phyloP scores from a whole-genome alignment of 495 filamentous ascomycete species.

The Evernia prunastri region DNA sequence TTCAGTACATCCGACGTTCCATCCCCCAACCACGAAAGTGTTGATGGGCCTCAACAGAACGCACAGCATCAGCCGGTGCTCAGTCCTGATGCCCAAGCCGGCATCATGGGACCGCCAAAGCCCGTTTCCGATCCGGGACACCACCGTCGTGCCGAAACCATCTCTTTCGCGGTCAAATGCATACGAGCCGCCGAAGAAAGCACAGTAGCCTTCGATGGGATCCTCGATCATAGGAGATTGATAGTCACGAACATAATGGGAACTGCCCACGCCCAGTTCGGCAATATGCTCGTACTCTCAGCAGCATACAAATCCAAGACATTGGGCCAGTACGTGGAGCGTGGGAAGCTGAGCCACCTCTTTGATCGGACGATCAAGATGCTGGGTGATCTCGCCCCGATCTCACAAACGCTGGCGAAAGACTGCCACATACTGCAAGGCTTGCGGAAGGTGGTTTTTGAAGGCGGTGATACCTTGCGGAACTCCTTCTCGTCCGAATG shows the following conservation, averaged over 20 bases:
- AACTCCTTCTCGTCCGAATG: conserved; percentile 17
- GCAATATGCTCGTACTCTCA: conserved; percentile 83
- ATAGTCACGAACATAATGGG: conserved; percentile 93
- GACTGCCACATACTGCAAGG: conserved; percentile 58
- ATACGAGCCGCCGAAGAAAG: conserved; percentile 74
- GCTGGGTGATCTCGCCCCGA: conserved; percentile 52
- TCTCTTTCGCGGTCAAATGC: conserved; percentile 45
- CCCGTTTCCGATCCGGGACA: conserved; percentile 16
- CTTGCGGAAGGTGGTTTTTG: conserved; percentile 26
- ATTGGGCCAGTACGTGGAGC: conserved; percentile 46
- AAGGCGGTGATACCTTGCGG: conserved; percentile 6
- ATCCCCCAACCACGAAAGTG: conserved; percentile 14
- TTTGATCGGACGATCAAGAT: conserved; percentile 63
- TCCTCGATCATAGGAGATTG: conserved; percentile 50
- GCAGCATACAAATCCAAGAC: conserved; percentile 61
- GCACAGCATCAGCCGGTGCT: conserved; percentile 5
- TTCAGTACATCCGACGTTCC: conserved; percentile 32
- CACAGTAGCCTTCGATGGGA: conserved; percentile 77
- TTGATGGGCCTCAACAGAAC: background rate
- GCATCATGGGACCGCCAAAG: conserved; percentile 28
- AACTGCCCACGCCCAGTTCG: conserved; percentile 96
- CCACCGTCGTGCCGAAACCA: conserved; percentile 44
- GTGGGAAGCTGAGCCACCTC: conserved; percentile 41
- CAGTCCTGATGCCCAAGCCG: conserved; percentile 20
- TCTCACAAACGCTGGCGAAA: conserved; percentile 58